Percentiles rank a stretch among this genome's conserved stretches.
These are phyloP conservation scores for Aciculosporium take DNA, from an alignment of 2,329 filamentous ascomycete genomes.

Conservation along the genomic window DNA sequence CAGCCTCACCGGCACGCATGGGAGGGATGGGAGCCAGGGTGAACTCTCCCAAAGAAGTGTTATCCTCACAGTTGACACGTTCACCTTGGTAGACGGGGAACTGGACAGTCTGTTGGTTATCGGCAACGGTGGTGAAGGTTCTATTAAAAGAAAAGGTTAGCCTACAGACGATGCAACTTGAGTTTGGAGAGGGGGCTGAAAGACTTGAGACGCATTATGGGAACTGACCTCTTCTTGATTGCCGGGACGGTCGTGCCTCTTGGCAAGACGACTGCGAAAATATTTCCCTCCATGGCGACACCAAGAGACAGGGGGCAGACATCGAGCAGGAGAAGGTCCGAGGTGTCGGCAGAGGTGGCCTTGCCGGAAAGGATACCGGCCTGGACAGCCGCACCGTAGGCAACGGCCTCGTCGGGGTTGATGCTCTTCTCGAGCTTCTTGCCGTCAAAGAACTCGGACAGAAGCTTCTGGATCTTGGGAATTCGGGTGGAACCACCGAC, in stretches of 20 bases:
- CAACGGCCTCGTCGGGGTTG: constrained; percentile 98
- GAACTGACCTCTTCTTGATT: constrained; percentile 52
- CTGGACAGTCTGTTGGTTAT: constrained; percentile 53
- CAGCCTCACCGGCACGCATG: constrained; percentile 88
- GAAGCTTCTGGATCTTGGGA: constrained; percentile 95
- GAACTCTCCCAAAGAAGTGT: constrained; percentile 95
- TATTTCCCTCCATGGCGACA: constrained; percentile 99
- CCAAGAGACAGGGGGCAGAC: constrained; percentile 92
- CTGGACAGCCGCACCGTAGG: constrained; percentile 96
- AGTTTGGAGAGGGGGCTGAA: neutral
- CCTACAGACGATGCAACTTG: neutral
- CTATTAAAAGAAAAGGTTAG: constrained; percentile 4
- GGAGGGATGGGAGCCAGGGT: constrained; percentile 78
- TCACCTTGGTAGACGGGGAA: constrained; percentile 96
- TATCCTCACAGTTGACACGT: constrained; percentile 95
- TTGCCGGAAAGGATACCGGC: constrained; percentile 97
- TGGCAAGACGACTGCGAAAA: constrained; percentile 86
- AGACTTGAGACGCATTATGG: neutral
- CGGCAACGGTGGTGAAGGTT: constrained; percentile 78
- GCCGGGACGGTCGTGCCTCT: constrained; percentile 39
- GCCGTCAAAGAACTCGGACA: constrained; percentile 97
- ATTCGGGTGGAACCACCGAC: constrained; percentile 99
- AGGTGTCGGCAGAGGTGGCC: constrained; percentile 87
- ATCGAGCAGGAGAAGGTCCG: constrained; percentile 89
- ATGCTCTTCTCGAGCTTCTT: constrained; percentile 99